Evolutionary conservation across 495 filamentous ascomycete species (phyloP).

Genomic region (Penicillium cataractarum): DNA sequence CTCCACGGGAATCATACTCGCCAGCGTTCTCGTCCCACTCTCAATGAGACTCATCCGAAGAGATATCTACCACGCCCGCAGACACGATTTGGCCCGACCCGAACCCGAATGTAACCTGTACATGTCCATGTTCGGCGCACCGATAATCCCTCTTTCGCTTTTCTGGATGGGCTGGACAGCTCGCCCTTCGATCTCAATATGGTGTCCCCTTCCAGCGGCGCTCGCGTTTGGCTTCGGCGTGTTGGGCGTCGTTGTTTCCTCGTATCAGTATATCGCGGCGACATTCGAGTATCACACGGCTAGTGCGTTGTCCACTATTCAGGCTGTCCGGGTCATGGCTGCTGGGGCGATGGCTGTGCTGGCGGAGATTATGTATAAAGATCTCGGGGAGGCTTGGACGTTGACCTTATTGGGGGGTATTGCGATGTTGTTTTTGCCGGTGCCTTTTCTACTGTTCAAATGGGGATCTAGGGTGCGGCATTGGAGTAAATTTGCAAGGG

Average conservation of each 20-base stretch:
- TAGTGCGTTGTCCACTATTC: constrained; percentile 43
- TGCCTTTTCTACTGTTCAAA: constrained; percentile 47
- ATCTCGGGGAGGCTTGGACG: constrained; percentile 52
- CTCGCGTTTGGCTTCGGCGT: constrained; percentile 54
- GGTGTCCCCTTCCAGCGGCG: constrained; percentile 46
- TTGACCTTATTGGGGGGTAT: constrained; percentile 51
- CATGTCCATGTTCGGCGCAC: constrained; percentile 57
- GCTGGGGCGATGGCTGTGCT: constrained; percentile 50
- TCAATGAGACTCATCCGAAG: constrained; percentile 25
- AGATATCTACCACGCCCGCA: constrained; percentile 19
- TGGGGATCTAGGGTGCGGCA: constrained; percentile 9
- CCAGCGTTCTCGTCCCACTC: constrained; percentile 48
- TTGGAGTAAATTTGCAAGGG: constrained; percentile 16
- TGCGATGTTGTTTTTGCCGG: constrained; percentile 47
- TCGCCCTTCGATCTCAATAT: constrained; percentile 48
- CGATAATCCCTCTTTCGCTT: constrained; percentile 53
- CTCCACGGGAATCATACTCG: constrained; percentile 51
- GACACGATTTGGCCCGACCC: constrained; percentile 30
- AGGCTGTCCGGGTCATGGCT: constrained; percentile 47
- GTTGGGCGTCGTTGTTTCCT: constrained; percentile 47
- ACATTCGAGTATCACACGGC: constrained; percentile 45
- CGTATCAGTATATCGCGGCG: constrained; percentile 55
- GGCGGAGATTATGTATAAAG: constrained; percentile 48
- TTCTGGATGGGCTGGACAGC: constrained; percentile 64
- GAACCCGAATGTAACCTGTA: constrained; percentile 61